Base-by-base conservation (phyloP, 2,329 filamentous ascomycete genomes). In the Neoscytalidium dimidiatum region DNA sequence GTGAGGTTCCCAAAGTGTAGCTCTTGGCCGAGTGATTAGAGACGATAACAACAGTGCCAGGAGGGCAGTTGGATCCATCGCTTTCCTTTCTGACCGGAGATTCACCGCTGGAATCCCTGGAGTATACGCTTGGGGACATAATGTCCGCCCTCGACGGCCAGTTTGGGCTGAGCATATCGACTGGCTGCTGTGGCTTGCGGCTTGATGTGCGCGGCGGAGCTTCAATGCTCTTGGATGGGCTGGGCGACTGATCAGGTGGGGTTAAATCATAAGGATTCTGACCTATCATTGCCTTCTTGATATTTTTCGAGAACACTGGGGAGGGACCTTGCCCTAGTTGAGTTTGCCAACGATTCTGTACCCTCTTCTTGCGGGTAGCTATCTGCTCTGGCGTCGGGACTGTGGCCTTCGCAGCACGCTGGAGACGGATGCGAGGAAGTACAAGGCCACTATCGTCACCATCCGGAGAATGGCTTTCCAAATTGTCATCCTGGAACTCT, bases 91-190 rank as follows among this genome's bases (percentile, higher is more conserved):
- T 35, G 75, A 66, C 62, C 69, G 76, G 69, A 67, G 80, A 64
- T 68, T 64, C 69, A 13, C 76, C 78, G 65, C 81, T 76, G 0
- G 78, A 80, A 11, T 77, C 75, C 1, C 77, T 72, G 4, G 81
- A 83, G 66, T 83, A 83, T 11, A 83, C 68, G 63, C 81, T 83
- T 1, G 81, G 81, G 1, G 81, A 83, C 53, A 81, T 66, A 14
- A 63, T 63, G 5, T 43, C 48, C 9, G 61, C 61, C 14, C 61
- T 53, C 3, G 56, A 60, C 17, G 56, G 56, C 56, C 56, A 60
- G 14, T 28, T 26, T 26, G 46, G 61, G 33, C 28, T 62, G 23
- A 64, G 51, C 38, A 64, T 44, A 21, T 64, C 51, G 28, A 46
- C 21, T 2, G 49, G n/a, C 6, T 64, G 23, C 19, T 48, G 23